Conservation (phyloP, 306 rosid genomes). For the Datisca glomerata region DNA sequence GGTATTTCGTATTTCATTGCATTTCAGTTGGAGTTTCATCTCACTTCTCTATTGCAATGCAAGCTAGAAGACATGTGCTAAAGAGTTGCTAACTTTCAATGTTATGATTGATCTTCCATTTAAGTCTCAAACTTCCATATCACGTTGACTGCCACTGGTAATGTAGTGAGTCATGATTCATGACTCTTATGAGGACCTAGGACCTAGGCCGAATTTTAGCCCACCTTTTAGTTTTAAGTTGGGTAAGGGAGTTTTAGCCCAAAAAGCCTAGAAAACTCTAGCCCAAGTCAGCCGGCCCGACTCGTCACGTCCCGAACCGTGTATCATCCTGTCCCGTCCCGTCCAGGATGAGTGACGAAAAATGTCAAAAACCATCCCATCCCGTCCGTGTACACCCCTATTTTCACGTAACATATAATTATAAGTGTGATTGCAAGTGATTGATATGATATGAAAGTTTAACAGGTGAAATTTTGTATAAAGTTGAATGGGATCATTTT, state of each 20-base stretch:
- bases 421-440: not conserved
- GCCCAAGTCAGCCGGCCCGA: too few relatives aligned
- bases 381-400: too few relatives aligned
- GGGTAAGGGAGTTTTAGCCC: not conserved
- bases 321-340: not conserved
- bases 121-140: not conserved
- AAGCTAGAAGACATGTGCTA: not conserved
- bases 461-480: not conserved
- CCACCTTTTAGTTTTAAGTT: not conserved
- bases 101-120: not conserved
- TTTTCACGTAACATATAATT: not conserved
- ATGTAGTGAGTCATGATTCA: not conserved
- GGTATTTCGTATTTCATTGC: conserved; percentile 53
- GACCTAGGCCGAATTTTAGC: not conserved
- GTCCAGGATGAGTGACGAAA: too few relatives aligned
- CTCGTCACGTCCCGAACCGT: too few relatives aligned
- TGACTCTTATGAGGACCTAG: too few relatives aligned
- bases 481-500: not conserved
- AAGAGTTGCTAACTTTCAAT: not conserved
- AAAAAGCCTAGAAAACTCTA: too few relatives aligned
- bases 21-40: not conserved
- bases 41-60: not conserved
- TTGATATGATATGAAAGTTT: not conserved
- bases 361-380: too few relatives aligned
- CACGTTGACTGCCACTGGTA: not conserved